Conservation (phyloP, 495 filamentous ascomycete species). For the Cladorrhinum samala region DNA sequence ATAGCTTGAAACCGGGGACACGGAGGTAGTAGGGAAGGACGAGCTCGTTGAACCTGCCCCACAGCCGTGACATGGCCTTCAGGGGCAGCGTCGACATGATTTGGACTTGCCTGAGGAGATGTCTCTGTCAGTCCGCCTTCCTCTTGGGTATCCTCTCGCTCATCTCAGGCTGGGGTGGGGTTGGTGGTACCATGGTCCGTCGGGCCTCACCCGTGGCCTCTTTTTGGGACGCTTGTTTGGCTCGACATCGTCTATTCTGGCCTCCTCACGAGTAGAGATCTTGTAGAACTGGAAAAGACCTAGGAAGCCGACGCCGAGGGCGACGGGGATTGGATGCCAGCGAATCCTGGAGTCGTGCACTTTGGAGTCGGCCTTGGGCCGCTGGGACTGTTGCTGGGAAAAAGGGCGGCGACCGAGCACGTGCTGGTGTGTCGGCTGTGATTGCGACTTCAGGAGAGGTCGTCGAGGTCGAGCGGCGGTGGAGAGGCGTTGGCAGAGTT, state of each 20-base stretch:
- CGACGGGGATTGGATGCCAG: conserved; percentile 96
- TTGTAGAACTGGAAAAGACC: conserved; percentile 82
- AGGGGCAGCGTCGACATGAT: conserved; percentile 93
- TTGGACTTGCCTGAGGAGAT: conserved; percentile 68
- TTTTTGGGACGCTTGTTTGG: conserved; percentile 47
- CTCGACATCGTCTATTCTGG: conserved; percentile 42
- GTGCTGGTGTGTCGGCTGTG: conserved; percentile 6
- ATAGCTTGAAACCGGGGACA: conserved; percentile 90
- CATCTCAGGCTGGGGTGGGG: too few species aligned
- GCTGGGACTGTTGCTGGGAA: conserved; percentile 31
- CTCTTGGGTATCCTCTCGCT: not conserved
- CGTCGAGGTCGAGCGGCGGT: not conserved
- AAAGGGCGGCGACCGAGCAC: conserved; percentile 20
- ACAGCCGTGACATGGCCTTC: conserved; percentile 86
- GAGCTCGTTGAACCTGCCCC: conserved; percentile 94
- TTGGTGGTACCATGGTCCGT: conserved; percentile 71
- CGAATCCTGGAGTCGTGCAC: conserved; percentile 66
- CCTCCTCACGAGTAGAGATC: conserved; percentile 53
- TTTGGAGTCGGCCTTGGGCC: conserved; percentile 36
- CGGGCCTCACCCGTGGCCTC: conserved; percentile 66
- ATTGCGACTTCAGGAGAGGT: conserved; percentile 7
- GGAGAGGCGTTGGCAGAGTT: conserved; percentile 3
- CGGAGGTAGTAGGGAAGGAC: conserved; percentile 85
- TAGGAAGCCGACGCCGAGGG: conserved; percentile 79
- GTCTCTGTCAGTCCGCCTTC: conserved; percentile 4